Conservation (phyloP, 495 filamentous ascomycete genomes). For the Talaromyces ruber region DNA sequence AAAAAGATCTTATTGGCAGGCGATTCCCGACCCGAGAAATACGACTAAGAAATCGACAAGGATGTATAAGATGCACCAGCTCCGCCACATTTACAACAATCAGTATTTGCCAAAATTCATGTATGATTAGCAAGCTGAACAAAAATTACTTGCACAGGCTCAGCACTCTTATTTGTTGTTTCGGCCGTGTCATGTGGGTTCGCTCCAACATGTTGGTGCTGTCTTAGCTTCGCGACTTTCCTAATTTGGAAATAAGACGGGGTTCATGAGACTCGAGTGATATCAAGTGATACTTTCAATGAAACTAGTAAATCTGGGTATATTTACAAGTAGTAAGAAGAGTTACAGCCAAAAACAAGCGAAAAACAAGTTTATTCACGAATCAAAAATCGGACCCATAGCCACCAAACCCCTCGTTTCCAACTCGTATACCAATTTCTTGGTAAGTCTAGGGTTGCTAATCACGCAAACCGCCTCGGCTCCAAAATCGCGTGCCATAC, state of each 20-base stretch:
- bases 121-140: not conserved
- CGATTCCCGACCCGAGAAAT: not conserved
- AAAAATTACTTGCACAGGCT: not conserved
- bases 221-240: not conserved
- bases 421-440: conserved; percentile 65
- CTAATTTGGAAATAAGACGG: not conserved
- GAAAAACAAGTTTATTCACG: conserved; percentile 28
- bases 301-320: not conserved
- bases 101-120: not conserved
- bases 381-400: conserved; percentile 78
- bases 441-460: conserved; percentile 63
- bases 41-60: not conserved
- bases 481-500: conserved; percentile 43
- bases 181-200: not conserved
- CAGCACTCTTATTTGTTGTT: not conserved
- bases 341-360: not conserved
- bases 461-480: conserved; percentile 73
- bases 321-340: not conserved
- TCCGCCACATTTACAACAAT: not conserved
- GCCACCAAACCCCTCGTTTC: conserved; percentile 61
- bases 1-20: not conserved
- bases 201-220: not conserved
- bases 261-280: not conserved
- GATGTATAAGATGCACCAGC: not conserved
- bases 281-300: not conserved